Conservation (phyloP, 768 basidiomycete species). For the Rhodotorula babjevae region DNA sequence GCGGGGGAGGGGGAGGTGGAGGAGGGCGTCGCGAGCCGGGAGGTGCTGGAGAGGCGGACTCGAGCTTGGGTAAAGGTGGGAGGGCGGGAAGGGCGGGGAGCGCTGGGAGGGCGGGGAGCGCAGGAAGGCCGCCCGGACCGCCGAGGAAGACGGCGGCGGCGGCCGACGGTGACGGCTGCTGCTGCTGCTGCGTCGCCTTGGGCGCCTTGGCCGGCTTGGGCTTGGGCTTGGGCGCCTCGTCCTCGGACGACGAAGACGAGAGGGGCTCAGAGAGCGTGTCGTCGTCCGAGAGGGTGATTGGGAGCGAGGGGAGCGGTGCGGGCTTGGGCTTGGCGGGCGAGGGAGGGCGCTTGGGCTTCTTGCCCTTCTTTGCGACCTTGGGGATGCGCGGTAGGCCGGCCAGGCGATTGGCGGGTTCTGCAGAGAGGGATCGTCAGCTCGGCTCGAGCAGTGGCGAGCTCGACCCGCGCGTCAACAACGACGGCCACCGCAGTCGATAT, state of each 20-base stretch:
- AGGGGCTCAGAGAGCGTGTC: neutral
- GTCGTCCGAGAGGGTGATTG: neutral
- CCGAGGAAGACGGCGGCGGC: neutral
- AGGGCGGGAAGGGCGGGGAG: constrained; percentile 7
- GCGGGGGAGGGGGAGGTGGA: neutral
- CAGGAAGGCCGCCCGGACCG: neutral
- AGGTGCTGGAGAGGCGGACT: neutral
- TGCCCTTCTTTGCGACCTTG: constrained; percentile 11
- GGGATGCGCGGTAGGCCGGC: constrained; percentile 19
- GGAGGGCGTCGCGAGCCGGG: neutral
- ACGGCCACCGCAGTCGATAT: neutral
- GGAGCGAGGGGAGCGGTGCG: neutral
- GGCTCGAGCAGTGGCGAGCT: neutral
- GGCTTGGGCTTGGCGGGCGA: constrained; percentile 6
- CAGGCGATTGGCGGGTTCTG: constrained; percentile 8
- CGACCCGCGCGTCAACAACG: neutral
- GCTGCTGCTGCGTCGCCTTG: neutral
- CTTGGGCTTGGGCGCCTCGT: neutral
- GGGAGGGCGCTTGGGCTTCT: neutral
- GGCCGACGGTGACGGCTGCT: neutral
- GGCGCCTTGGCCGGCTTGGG: neutral
- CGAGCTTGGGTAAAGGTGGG: neutral
- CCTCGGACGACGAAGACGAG: neutral
- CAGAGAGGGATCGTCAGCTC: neutral
- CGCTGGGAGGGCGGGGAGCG: neutral